Evolutionary conservation across 805 yeast genomes (phyloP), one percentile per base, ranked within the genome.

Genomic region (Candida berthetii): DNA sequence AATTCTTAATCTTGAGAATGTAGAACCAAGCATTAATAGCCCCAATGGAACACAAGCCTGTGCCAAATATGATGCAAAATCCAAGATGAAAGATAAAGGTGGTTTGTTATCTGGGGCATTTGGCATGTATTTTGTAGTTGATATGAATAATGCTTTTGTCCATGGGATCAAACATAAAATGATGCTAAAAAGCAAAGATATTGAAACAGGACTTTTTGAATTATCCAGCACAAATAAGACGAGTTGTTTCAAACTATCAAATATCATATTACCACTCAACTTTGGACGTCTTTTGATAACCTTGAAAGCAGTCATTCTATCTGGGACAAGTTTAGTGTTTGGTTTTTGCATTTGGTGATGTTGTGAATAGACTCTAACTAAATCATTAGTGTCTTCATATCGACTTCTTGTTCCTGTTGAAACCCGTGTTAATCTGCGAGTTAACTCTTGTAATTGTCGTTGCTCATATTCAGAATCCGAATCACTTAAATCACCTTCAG

Each of bases 11-110:
- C 96, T 66, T 1, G 96, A 85, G 34, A 91, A 78, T 2, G 96
- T 88, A 15, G 91, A 96, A 2, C 98, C 98, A 24, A 91, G 61
- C 44, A 91, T 55, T 36, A 87, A 58, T 45, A 91, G 66, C 0
- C 97, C 98, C 43, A 87, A 61, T 1, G 97, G 98, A 28, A 91
- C 96, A 38, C 85, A 78, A 0, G 96, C 96, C 22, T 78, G 78
- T 0, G 96, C 96, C 7, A 91, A 66, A 56, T 91, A 91, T 2
- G 76, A 57, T 0, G 91, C 71, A 48, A 82, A 78, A 56, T 91
- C 96, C 78, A 91, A 85, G 5, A 90, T 42, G 48, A 90, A 90
- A 29, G 87, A 87, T 25, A 91, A 67, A 0, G 95, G 90, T 0
- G 97, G 97, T 42, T 71, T 68, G 1, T 71, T 69, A 60, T 91